phyloP scores from a whole-genome alignment of 352 stramenopile genomes.

The Phytophthora podocarpi region DNA sequence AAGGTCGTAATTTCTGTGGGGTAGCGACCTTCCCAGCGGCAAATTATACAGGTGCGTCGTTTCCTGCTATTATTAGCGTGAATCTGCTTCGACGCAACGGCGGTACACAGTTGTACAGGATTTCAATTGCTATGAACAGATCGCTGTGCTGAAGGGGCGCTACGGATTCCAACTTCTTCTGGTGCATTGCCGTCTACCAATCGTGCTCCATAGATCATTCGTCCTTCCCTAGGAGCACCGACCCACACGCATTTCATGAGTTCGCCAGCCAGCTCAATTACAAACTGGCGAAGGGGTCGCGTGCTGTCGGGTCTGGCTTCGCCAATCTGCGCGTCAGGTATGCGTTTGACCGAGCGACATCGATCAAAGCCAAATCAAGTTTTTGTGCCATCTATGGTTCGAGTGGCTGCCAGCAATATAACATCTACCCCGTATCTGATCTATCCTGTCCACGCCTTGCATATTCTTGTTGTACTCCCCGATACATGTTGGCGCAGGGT shows the following conservation, averaged over 20 bases:
- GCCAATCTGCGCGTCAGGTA: slow-evolving; percentile 13
- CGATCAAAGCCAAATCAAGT: slow-evolving; percentile 29
- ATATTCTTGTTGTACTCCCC: slow-evolving; percentile 41
- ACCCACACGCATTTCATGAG: slow-evolving; percentile 4
- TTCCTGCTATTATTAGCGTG: not conserved
- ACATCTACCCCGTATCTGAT: slow-evolving; percentile 17
- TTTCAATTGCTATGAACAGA: no score
- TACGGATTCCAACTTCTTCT: no score
- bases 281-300: slow-evolving; percentile 1
- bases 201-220: not conserved
- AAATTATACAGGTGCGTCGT: not conserved
- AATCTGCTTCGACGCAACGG: slow-evolving; percentile 4
- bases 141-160: no score
- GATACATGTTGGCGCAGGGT: slow-evolving; percentile 22
- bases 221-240: slow-evolving; percentile 1
- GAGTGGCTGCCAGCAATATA: slow-evolving; percentile 37
- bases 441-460: slow-evolving; percentile 34
- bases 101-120: not conserved
- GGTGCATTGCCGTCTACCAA: not conserved
- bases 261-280: not conserved
- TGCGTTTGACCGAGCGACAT: slow-evolving; percentile 36
- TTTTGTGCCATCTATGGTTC: slow-evolving; percentile 42
- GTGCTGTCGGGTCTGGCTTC: no score
- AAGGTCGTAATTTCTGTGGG: slow-evolving; percentile 1
- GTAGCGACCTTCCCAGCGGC: slow-evolving; percentile 6